A percentile compares a stretch with the other conserved stretches of the same genome.
Conservation (phyloP, 2,329 filamentous ascomycete species). For the Bisporella sp. region DNA sequence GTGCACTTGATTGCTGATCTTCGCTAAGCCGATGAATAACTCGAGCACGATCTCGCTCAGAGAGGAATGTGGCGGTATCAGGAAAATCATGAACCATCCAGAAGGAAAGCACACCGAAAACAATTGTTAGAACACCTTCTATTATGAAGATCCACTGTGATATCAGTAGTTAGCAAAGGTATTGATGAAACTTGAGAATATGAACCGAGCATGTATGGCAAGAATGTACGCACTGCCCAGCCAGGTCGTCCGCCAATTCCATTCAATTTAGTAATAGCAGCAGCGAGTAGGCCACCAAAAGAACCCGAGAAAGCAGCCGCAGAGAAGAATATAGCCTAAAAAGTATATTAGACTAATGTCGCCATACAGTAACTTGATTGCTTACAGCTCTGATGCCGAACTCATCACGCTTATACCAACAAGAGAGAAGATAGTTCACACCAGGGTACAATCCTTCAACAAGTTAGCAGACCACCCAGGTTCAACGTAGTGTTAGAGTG, state of each 20-base stretch:
- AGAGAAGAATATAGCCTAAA: neutral
- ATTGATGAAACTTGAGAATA: constrained; percentile 46
- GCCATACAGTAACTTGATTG: neutral
- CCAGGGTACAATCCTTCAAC: constrained; percentile 12
- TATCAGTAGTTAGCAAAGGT: constrained; percentile 48
- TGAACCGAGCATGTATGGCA: constrained; percentile 42
- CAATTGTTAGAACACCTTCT: constrained; percentile 39
- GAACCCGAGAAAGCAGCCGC: neutral
- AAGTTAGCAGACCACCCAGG: no score
- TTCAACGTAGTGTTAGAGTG: no score
- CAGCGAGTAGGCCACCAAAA: neutral
- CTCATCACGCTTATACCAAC: constrained; percentile 56
- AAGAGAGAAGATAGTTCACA: constrained; percentile 5
- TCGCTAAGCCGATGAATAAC: constrained; percentile 61
- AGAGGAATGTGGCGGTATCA: constrained; percentile 60
- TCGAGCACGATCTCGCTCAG: constrained; percentile 58
- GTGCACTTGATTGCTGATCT: constrained; percentile 67
- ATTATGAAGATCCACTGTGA: constrained; percentile 48
- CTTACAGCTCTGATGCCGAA: constrained; percentile 43
- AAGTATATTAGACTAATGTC: neutral
- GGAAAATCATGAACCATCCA: constrained; percentile 17
- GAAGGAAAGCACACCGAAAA: constrained; percentile 27
- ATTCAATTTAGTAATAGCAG: neutral
- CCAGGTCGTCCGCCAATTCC: neutral
- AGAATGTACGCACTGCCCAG: neutral